A percentile compares a stretch with the other conserved stretches of the same genome.
These are phyloP conservation scores for Celoporthe dispersa DNA, from an alignment of 2,329 filamentous ascomycete species.

Conservation along the genomic window DNA sequence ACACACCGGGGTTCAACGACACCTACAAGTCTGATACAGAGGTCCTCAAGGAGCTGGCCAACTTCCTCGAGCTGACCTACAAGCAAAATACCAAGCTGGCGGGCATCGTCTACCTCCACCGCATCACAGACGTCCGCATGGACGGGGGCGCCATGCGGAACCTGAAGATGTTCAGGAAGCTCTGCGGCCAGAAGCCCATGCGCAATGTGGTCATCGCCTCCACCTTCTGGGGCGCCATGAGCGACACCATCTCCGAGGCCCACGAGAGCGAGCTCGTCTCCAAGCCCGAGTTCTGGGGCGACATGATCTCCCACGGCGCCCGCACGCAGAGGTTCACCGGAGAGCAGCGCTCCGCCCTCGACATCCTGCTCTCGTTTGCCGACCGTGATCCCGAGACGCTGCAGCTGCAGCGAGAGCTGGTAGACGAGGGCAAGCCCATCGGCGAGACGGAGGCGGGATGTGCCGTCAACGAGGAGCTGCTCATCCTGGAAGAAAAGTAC, in stretches of 20 bases:
- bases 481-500: constrained; percentile 3
- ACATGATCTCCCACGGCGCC: constrained; percentile 10
- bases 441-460: constrained; percentile 5
- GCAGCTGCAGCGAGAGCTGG: constrained; percentile 6
- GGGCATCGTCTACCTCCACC: constrained; percentile 16
- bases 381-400: neutral
- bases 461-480: constrained; percentile 7
- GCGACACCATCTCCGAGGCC: neutral
- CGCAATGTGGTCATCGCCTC: constrained; percentile 3
- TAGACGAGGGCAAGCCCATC: neutral
- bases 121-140: constrained; percentile 12
- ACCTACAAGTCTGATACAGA: constrained; percentile 7
- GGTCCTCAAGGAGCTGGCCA: constrained; percentile 11
- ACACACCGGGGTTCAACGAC: constrained; percentile 15
- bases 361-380: constrained; percentile 2
- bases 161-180: constrained; percentile 14
- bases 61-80: neutral
- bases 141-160: constrained; percentile 11
- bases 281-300: constrained; percentile 7
- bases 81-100: neutral
- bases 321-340: neutral
- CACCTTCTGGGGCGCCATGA: constrained; percentile 8
- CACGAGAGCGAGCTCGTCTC: constrained; percentile 5
- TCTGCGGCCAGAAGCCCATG: constrained; percentile 15
- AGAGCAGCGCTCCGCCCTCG: neutral